phyloP scores from a whole-genome alignment of 1,284 basidiomycete genomes.

The Malassezia japonica region DNA sequence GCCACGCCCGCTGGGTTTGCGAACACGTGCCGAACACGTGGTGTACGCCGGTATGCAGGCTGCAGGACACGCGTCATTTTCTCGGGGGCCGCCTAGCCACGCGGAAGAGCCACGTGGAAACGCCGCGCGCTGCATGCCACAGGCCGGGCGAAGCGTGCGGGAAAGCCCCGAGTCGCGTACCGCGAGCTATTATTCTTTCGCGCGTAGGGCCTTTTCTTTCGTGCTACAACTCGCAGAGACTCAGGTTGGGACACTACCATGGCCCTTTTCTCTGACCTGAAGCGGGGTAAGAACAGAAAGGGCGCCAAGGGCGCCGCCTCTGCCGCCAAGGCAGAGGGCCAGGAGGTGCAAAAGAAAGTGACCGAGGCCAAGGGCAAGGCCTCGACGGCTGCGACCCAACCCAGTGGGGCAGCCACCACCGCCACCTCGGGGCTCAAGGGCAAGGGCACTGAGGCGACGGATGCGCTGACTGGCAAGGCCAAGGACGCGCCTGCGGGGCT shows the following conservation, averaged over 20 bases:
- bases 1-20: not conserved
- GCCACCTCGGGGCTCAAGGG: not conserved
- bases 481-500: not conserved
- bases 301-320: not conserved
- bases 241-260: not conserved
- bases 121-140: too few species aligned
- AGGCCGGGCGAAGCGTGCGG: too few species aligned
- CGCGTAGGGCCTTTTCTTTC: too few species aligned
- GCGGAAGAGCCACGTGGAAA: too few species aligned
- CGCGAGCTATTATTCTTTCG: too few species aligned
- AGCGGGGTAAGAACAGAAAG: conserved; percentile 2
- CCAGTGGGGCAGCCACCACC: not conserved
- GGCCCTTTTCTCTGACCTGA: conserved; percentile 2
- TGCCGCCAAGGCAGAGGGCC: too few species aligned
- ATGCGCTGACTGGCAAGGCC: too few species aligned
- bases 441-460: not conserved
- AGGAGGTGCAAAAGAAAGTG: too few species aligned
- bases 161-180: too few species aligned
- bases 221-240: too few species aligned
- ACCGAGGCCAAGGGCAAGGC: too few species aligned
- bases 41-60: not conserved
- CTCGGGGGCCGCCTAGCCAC: too few species aligned
- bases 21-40: not conserved
- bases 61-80: not conserved
- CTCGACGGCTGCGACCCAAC: not conserved